Percentiles rank a stretch among this genome's conserved stretches.
Evolutionary conservation across 345 rosid genomes (phyloP).

Genomic region (Barbarea vulgaris): DNA sequence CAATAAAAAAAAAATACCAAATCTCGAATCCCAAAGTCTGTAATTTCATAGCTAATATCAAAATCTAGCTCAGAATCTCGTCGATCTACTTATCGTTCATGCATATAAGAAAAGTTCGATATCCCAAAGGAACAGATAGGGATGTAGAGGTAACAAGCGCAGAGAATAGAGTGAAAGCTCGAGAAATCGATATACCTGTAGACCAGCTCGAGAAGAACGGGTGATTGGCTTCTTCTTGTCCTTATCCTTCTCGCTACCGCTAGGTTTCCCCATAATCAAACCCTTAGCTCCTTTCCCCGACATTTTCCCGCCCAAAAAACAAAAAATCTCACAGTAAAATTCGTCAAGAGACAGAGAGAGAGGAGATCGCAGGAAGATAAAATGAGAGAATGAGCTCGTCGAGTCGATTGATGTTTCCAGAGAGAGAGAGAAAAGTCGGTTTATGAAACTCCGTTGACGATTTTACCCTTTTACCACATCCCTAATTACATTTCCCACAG

Average conservation of each 20-base stretch:
- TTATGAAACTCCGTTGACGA: not conserved
- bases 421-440: constrained; percentile 10
- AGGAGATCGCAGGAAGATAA: constrained; percentile 12
- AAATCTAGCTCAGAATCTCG: constrained; percentile 15
- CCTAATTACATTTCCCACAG: constrained; percentile 20
- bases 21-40: constrained; percentile 17
- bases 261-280: constrained; percentile 67
- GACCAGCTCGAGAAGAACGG: constrained; percentile 85
- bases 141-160: not conserved
- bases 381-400: not conserved
- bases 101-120: not conserved
- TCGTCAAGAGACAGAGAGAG: not conserved
- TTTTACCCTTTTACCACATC: constrained; percentile 18
- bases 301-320: constrained; percentile 54
- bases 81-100: constrained; percentile 9
- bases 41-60: not conserved
- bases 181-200: constrained; percentile 56
- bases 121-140: not conserved
- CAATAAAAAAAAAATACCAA: not conserved
- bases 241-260: constrained; percentile 63
- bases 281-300: constrained; percentile 90
- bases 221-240: constrained; percentile 76
- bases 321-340: constrained; percentile 1
- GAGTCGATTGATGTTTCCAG: constrained; percentile 27
- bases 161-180: not conserved